phyloP scores from a whole-genome alignment of 2,329 filamentous ascomycete species.

The Cercospora sp. region DNA sequence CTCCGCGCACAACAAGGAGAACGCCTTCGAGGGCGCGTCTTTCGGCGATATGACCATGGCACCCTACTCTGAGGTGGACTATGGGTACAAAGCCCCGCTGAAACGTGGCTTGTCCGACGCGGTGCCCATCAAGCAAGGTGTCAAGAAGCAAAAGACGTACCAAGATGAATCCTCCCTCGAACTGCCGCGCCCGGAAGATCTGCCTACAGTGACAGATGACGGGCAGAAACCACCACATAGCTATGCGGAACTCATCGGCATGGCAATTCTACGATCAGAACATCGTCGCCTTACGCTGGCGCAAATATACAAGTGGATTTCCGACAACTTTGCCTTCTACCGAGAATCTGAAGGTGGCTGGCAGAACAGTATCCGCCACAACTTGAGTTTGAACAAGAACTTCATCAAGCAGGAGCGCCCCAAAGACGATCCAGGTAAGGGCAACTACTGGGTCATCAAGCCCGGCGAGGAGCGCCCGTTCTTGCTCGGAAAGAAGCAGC shows the following conservation, averaged over 20 bases:
- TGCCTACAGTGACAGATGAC: conserved; percentile 79
- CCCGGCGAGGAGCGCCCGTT: conserved; percentile 87
- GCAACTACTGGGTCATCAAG: conserved; percentile 94
- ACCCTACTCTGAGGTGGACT: conserved; percentile 46
- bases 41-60: conserved; percentile 41
- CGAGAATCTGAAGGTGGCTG: conserved; percentile 80
- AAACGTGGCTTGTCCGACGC: conserved; percentile 67
- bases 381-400: conserved; percentile 93
- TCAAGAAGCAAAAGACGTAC: conserved; percentile 68
- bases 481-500: conserved; percentile 73
- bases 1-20: conserved; percentile 27
- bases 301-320: conserved; percentile 99
- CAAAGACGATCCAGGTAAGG: conserved; percentile 96
- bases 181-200: conserved; percentile 73
- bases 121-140: conserved; percentile 56
- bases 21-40: conserved; percentile 29
- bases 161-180: conserved; percentile 45
- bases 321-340: conserved; percentile 90
- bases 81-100: conserved; percentile 45
- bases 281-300: conserved; percentile 81
- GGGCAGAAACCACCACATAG: conserved; percentile 87
- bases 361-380: conserved; percentile 99
- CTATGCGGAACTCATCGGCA: conserved; percentile 92
- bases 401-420: conserved; percentile 94
- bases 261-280: conserved; percentile 89